These are phyloP conservation scores for Aureobasidium namibiae DNA, from an alignment of 2,329 filamentous ascomycete genomes.

Conservation along the genomic window DNA sequence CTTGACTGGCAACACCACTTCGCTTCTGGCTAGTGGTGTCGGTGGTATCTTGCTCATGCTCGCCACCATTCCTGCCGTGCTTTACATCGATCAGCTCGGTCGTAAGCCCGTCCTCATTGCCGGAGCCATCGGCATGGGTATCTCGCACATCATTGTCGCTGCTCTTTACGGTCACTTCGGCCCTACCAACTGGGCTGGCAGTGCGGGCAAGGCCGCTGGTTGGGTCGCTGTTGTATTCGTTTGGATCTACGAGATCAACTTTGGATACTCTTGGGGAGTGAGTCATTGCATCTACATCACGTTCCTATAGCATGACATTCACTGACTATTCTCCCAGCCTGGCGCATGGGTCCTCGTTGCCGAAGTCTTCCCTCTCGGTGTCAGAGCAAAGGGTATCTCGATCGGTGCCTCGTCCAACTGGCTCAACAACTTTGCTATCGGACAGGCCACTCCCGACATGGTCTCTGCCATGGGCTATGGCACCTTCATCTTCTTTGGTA, in stretches of 20 bases:
- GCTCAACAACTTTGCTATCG: constrained; percentile 24
- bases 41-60: constrained; percentile 62
- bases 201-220: constrained; percentile 48
- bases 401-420: constrained; percentile 49
- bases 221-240: constrained; percentile 63
- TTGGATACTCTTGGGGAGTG: constrained; percentile 64
- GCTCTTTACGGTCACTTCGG: constrained; percentile 56
- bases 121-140: constrained; percentile 62
- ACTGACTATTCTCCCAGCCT: neutral
- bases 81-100: constrained; percentile 56
- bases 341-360: constrained; percentile 54
- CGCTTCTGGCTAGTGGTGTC: constrained; percentile 58
- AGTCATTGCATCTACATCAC: neutral
- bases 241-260: constrained; percentile 67
- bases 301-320: neutral
- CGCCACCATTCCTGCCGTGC: constrained; percentile 55
- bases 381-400: constrained; percentile 61
- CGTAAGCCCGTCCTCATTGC: constrained; percentile 53
- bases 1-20: constrained; percentile 35
- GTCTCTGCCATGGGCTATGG: constrained; percentile 57
- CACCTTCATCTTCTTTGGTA: constrained; percentile 63
- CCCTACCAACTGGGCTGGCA: constrained; percentile 18
- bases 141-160: constrained; percentile 62
- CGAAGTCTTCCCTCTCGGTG: constrained; percentile 66
- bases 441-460: constrained; percentile 52